These are phyloP conservation scores for Phytophthora idaei DNA, from an alignment of 352 stramenopile species.

Conservation along the genomic window DNA sequence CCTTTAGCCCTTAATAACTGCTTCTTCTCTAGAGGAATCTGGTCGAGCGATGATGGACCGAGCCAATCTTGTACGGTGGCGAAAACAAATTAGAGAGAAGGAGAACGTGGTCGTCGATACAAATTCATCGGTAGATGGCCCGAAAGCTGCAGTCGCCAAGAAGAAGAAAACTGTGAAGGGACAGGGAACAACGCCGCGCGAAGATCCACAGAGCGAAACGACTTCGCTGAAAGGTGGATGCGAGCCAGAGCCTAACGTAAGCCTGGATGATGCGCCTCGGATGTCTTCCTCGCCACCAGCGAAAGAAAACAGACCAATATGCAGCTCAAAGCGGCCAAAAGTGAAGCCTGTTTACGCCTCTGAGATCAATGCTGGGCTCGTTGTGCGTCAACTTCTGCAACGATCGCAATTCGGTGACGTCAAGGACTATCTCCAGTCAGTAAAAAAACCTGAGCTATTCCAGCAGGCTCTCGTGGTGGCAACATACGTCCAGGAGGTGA, in stretches of 20 bases:
- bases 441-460: constrained; percentile 56
- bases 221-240: not conserved
- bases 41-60: constrained; percentile 31
- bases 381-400: constrained; percentile 61
- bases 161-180: constrained; percentile 23
- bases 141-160: not conserved
- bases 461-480: constrained; percentile 50
- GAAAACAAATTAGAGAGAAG: constrained; percentile 44
- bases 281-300: not conserved
- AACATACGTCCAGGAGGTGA: constrained; percentile 50
- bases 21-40: no score
- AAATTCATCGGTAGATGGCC: constrained; percentile 5
- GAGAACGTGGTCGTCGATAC: constrained; percentile 7
- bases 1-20: no score
- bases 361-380: constrained; percentile 39
- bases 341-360: constrained; percentile 1
- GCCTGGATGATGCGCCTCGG: not conserved
- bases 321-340: constrained; percentile 9
- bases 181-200: constrained; percentile 4
- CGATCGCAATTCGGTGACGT: constrained; percentile 46
- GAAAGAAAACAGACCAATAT: not conserved
- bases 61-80: constrained; percentile 36
- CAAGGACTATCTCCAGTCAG: constrained; percentile 39
- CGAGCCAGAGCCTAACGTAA: not conserved
- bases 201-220: constrained; percentile 6